Base-by-base conservation (phyloP, 2,329 filamentous ascomycete species). In the Alternaria sp. region DNA sequence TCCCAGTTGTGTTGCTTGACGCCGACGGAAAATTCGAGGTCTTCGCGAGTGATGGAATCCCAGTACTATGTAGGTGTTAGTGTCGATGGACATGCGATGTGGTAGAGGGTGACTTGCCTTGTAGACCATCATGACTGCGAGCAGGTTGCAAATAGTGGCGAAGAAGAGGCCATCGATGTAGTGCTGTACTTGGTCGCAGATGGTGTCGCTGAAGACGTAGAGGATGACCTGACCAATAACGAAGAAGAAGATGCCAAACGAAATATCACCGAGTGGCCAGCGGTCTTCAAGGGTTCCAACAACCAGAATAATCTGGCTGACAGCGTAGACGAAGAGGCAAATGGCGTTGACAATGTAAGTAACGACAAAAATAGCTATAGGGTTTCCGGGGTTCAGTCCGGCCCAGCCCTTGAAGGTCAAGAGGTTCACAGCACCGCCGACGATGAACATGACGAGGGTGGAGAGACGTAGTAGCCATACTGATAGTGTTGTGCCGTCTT, bases 71-170 rank as follows among this genome's bases (percentile, higher is more conserved):
- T 51, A 30, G 18, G 10, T 22, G 62, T 75, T 65, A 74, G 71
- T 59, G 41, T 30, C 7, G 32, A 11, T 30, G 43, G 34, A 22
- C 54, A 27, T 51, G 10, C 12, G 9, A 34, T 3, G 11, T 50
- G 45, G 32, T 51, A n/a, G 5, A 9, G 48, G 18, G 18, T n/a
- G 12, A 57, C 82, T 64, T 80, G 90, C 93, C 90, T 99, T 99
- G 86, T 99, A 99, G 38, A 99, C 90, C 95, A 98, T 99, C 95
- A 99, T 99, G 63, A 99, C 94, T 12, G 90, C 93, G 44, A 99
- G 84, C 45, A 99, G 82, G 76, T 99, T 99, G 83, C 93, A 95
- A 57, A 94, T 89, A 0, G 94, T 97, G 5, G 93, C 92, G 75
- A 99, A 94, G 82, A 98, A 97, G 49, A 98, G 81, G 0, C 94